Evolutionary conservation across 1,284 basidiomycete species (phyloP).

Genomic region (Puccinia novopanici): DNA sequence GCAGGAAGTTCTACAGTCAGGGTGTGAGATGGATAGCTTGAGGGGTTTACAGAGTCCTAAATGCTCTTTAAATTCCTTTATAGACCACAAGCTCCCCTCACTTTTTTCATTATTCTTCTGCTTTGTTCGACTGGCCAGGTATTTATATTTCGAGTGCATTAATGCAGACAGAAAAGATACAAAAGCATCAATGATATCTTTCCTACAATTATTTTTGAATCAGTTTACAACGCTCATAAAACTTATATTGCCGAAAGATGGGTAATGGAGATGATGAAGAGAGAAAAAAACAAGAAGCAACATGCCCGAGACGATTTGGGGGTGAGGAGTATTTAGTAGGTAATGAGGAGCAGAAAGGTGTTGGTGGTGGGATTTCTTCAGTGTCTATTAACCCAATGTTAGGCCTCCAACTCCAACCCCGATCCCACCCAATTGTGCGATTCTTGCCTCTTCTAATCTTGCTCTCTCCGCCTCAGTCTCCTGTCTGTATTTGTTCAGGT

Average conservation of each 20-base stretch:
- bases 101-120: too few relatives aligned
- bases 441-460: constrained; percentile 52
- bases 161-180: too few relatives aligned
- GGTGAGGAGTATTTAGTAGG: neutral
- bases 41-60: too few relatives aligned
- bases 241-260: neutral
- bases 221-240: too few relatives aligned
- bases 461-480: constrained; percentile 66
- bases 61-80: too few relatives aligned
- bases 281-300: neutral
- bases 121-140: too few relatives aligned
- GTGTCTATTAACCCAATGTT: constrained; percentile 19
- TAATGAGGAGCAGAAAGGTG: neutral
- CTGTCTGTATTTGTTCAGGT: constrained; percentile 68
- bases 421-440: constrained; percentile 49
- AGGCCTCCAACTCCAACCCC: constrained; percentile 42
- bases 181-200: too few relatives aligned
- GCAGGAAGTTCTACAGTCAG: too few relatives aligned
- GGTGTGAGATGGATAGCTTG: too few relatives aligned
- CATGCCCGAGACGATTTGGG: neutral
- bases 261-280: neutral
- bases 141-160: too few relatives aligned
- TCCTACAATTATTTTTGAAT: too few relatives aligned
- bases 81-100: too few relatives aligned
- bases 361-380: neutral